Evolutionary conservation across 108 stramenopile genomes (phyloP).

Genomic region (Cylindrotheca closterium): DNA sequence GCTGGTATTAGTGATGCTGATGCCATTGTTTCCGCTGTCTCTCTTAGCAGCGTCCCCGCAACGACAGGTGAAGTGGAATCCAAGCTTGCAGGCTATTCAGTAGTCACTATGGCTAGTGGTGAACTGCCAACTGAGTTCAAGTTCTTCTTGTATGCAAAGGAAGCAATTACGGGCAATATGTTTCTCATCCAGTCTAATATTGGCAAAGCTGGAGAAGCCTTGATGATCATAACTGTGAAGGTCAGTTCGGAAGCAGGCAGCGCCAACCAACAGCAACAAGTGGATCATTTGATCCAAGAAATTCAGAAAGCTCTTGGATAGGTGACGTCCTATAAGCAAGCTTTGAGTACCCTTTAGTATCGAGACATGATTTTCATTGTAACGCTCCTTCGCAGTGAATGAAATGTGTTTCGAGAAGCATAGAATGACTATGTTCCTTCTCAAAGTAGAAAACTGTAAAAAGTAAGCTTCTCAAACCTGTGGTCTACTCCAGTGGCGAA

Average conservation of each 20-base stretch:
- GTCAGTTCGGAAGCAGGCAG: slow-evolving; percentile 3
- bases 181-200: slow-evolving; percentile 77
- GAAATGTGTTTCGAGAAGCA: not conserved
- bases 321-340: too few species aligned
- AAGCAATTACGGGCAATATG: slow-evolving; percentile 42
- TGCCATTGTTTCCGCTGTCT: slow-evolving; percentile 56
- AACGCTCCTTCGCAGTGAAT: too few species aligned
- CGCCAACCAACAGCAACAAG: not conserved
- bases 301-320: slow-evolving; percentile 1
- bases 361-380: too few species aligned
- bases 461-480: not conserved
- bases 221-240: slow-evolving; percentile 67
- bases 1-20: slow-evolving; percentile 68
- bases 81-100: slow-evolving; percentile 37
- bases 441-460: not conserved
- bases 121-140: slow-evolving; percentile 86
- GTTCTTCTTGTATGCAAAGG: slow-evolving; percentile 86
- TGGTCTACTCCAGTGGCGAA: slow-evolving; percentile 44
- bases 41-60: slow-evolving; percentile 38
- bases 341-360: too few species aligned
- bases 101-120: slow-evolving; percentile 92
- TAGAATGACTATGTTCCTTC: not conserved
- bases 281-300: slow-evolving; percentile 1
- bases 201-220: slow-evolving; percentile 41
- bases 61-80: slow-evolving; percentile 69